These are phyloP conservation scores for Ligustrum vulgare DNA, from an alignment of 257 asterid genomes.

Conservation along the genomic window DNA sequence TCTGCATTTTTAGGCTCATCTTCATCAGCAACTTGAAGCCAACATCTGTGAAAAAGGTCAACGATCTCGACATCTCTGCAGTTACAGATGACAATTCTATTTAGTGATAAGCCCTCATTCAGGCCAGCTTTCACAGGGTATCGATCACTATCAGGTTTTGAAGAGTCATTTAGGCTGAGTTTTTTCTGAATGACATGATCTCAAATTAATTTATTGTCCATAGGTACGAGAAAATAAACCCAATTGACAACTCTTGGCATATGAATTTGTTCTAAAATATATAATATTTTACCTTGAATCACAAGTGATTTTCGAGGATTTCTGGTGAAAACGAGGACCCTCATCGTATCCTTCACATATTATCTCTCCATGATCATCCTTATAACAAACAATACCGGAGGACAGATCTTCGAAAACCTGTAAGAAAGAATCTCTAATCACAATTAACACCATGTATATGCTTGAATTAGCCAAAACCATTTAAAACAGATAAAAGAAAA, in stretches of 20 bases:
- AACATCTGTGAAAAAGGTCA: constrained; percentile 54
- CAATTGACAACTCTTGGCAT: background rate
- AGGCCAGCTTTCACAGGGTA: background rate
- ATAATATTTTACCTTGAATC: constrained; percentile 42
- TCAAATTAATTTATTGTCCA: no score
- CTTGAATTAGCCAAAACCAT: background rate
- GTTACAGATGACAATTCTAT: background rate
- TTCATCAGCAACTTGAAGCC: constrained; percentile 45
- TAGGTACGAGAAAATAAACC: no score
- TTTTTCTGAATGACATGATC: background rate
- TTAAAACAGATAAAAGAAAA: background rate
- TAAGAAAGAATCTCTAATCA: background rate
- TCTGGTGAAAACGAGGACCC: constrained; percentile 57
- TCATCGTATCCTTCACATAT: constrained; percentile 73
- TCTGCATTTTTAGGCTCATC: constrained; percentile 29
- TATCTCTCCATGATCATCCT: constrained; percentile 62
- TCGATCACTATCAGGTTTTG: background rate
- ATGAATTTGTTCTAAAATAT: background rate
- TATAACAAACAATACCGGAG: constrained; percentile 61
- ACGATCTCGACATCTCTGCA: constrained; percentile 48
- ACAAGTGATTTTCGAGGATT: constrained; percentile 27
- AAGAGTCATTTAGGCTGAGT: background rate
- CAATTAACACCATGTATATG: background rate
- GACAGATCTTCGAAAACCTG: constrained; percentile 65
- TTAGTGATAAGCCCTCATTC: no score